phyloP scores from a whole-genome alignment of 2,329 filamentous ascomycete species.

The Coleophoma crateriformis region DNA sequence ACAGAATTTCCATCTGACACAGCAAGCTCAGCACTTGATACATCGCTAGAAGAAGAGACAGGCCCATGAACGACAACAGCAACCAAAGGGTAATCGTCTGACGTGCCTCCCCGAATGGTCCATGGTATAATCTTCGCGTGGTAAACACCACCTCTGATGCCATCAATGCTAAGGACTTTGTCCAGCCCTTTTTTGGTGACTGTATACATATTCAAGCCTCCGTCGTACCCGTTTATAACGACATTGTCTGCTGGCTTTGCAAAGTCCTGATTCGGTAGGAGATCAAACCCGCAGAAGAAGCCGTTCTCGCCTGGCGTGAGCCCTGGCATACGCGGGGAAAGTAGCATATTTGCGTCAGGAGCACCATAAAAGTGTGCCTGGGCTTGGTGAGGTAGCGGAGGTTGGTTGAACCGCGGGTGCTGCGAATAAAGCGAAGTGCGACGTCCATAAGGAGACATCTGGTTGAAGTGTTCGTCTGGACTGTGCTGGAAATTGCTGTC shows the following conservation, averaged over 20 bases:
- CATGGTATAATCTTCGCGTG: slow-evolving; percentile 79
- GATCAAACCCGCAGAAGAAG: slow-evolving; percentile 79
- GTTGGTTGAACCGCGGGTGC: slow-evolving; percentile 42
- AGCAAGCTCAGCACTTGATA: slow-evolving; percentile 13
- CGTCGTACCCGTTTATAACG: slow-evolving; percentile 73
- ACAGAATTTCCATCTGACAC: slow-evolving; percentile 15
- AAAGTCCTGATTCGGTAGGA: slow-evolving; percentile 38
- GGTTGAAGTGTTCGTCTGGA: slow-evolving; percentile 44
- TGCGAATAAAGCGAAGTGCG: slow-evolving; percentile 49
- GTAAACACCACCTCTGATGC: slow-evolving; percentile 72
- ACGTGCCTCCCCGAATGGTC: slow-evolving; percentile 46
- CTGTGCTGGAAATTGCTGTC: slow-evolving; percentile 17
- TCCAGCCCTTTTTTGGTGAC: slow-evolving; percentile 69
- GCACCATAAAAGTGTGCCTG: slow-evolving; percentile 74
- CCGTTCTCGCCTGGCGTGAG: slow-evolving; percentile 62
- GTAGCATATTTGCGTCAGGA: slow-evolving; percentile 62
- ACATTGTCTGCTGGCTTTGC: slow-evolving; percentile 48
- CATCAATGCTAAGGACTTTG: slow-evolving; percentile 64
- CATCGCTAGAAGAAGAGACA: slow-evolving; percentile 34
- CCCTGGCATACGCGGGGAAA: slow-evolving; percentile 43
- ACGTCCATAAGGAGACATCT: slow-evolving; percentile 34
- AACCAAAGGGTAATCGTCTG: slow-evolving; percentile 64
- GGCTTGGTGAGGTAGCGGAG: slow-evolving; percentile 68
- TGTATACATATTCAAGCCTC: slow-evolving; percentile 69
- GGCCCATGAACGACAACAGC: slow-evolving; percentile 79